Evolutionary conservation across 768 basidiomycete species (phyloP).

Genomic region (Macrolepiota fuliginosa): DNA sequence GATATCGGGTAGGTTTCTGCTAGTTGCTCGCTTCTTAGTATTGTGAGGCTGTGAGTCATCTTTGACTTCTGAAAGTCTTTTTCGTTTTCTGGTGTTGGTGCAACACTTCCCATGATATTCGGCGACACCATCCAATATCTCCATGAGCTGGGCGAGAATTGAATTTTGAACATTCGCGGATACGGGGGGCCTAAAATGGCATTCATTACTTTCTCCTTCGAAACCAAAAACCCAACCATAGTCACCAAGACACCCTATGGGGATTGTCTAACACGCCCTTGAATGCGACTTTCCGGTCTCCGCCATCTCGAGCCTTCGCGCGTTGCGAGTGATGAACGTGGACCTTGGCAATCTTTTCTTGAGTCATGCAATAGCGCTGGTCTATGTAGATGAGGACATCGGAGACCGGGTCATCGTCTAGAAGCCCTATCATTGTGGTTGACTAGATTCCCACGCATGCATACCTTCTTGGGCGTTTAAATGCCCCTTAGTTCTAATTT

Average conservation of each 20-base stretch:
- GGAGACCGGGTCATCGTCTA: background rate
- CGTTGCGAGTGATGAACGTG: constrained; percentile 66
- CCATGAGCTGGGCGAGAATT: constrained; percentile 48
- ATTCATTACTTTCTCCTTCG: constrained; percentile 11
- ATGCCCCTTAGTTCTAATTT: background rate
- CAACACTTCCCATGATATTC: constrained; percentile 36
- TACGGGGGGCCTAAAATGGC: constrained; percentile 53
- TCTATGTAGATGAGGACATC: background rate
- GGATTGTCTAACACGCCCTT: constrained; percentile 74
- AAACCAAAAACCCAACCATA: background rate
- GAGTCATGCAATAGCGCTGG: constrained; percentile 33
- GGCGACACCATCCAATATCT: constrained; percentile 48
- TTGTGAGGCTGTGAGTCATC: constrained; percentile 17
- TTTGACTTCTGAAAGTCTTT: constrained; percentile 23
- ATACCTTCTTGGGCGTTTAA: no score
- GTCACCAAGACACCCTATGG: constrained; percentile 65
- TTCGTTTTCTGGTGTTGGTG: constrained; percentile 36
- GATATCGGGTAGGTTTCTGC: background rate
- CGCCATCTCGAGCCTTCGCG: constrained; percentile 39
- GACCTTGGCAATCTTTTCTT: constrained; percentile 43
- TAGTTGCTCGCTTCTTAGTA: constrained; percentile 16
- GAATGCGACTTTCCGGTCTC: constrained; percentile 63
- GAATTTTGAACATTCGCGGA: constrained; percentile 62
- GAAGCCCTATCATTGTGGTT: background rate
- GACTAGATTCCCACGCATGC: background rate